Conservation (phyloP, 768 basidiomycete species). For the Termitomyces sp. region DNA sequence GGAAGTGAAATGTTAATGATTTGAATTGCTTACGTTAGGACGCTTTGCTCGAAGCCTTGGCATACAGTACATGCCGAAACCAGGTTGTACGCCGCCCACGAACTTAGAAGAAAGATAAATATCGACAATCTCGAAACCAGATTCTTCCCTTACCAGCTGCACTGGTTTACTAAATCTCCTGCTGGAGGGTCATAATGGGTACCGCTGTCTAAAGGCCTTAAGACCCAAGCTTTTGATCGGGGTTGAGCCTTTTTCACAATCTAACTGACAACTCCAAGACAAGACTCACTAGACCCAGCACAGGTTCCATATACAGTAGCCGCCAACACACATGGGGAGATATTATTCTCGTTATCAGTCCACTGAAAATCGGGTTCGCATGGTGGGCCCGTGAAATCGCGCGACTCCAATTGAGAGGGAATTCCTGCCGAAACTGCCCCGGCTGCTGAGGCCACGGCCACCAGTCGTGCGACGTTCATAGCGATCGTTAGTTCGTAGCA, state of each 20-base stretch:
- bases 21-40: slow-evolving; percentile 29
- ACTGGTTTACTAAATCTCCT: slow-evolving; percentile 21
- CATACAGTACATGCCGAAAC: slow-evolving; percentile 50
- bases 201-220: slow-evolving; percentile 18
- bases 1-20: neutral
- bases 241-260: neutral
- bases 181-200: neutral
- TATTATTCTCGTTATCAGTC: slow-evolving; percentile 28
- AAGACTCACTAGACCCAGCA: slow-evolving; percentile 31
- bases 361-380: slow-evolving; percentile 35
- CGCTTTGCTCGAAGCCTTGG: slow-evolving; percentile 30
- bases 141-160: slow-evolving; percentile 34
- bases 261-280: neutral
- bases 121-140: neutral
- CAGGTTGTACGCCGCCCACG: slow-evolving; percentile 57
- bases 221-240: slow-evolving; percentile 25
- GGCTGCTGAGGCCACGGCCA: slow-evolving; percentile 8
- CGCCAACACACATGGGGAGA: slow-evolving; percentile 35
- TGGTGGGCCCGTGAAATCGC: slow-evolving; percentile 19
- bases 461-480: neutral
- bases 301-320: slow-evolving; percentile 35
- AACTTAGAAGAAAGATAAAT: slow-evolving; percentile 28
- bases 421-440: neutral
- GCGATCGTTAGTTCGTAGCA: neutral
- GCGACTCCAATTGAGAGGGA: slow-evolving; percentile 1